Percentiles rank a stretch among this genome's conserved stretches.
Conservation (phyloP, 306 rosid genomes). For the Potentilla sterilis region DNA sequence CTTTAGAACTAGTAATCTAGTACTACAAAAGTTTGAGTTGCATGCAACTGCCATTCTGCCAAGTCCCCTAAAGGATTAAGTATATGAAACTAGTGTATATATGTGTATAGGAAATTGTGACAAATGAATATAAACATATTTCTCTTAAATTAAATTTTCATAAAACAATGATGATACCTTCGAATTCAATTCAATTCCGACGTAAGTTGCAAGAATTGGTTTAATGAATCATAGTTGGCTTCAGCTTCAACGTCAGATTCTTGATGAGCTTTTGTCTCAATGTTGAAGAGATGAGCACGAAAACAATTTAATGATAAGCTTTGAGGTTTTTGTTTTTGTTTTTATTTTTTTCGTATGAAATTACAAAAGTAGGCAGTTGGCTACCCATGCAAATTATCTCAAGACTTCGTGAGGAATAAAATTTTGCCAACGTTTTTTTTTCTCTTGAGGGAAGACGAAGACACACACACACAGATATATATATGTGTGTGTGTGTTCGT, state of each 20-base stretch:
- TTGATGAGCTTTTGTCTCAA: constrained; percentile 13
- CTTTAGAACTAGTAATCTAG: neutral
- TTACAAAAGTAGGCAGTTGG: no score
- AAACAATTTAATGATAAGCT: neutral
- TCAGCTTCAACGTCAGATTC: constrained; percentile 5
- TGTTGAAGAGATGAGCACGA: constrained; percentile 6
- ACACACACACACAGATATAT: no score
- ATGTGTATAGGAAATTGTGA: neutral
- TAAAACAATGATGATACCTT: neutral
- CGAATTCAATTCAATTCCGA: neutral
- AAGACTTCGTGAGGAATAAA: no score
- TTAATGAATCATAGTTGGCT: neutral
- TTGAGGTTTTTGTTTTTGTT: neutral
- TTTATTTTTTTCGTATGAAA: no score
- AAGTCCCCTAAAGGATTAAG: neutral
- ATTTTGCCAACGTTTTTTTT: no score
- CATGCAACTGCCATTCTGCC: neutral
- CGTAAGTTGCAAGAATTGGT: constrained; percentile 5
- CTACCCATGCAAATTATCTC: no score
- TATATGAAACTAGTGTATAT: neutral
- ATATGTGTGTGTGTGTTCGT: no score
- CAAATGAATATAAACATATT: neutral
- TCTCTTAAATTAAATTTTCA: neutral
- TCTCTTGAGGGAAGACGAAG: no score
- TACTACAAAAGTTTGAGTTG: neutral